phyloP scores from a whole-genome alignment of 768 basidiomycete genomes.

The Boletellus emodensis region DNA sequence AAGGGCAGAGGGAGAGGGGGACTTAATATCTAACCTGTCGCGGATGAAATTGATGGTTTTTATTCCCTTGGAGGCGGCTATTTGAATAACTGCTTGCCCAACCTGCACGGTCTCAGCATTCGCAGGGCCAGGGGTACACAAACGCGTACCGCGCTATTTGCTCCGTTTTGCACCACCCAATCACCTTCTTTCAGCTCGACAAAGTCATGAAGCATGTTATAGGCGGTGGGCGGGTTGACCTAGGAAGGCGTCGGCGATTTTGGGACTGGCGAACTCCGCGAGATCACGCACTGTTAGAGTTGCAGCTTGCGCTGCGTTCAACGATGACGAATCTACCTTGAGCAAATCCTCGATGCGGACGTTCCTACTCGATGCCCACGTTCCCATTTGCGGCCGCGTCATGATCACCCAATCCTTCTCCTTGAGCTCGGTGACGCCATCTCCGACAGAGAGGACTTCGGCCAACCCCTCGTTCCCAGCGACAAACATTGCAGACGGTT shows the following conservation, averaged over 20 bases:
- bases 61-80: slow-evolving; percentile 65
- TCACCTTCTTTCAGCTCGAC: slow-evolving; percentile 60
- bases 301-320: slow-evolving; percentile 66
- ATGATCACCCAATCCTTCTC: slow-evolving; percentile 74
- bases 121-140: not conserved
- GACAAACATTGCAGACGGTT: slow-evolving; percentile 45
- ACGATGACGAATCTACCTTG: slow-evolving; percentile 46
- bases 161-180: slow-evolving; percentile 84
- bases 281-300: slow-evolving; percentile 58
- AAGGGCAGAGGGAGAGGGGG: not conserved
- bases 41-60: slow-evolving; percentile 83
- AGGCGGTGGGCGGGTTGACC: slow-evolving; percentile 84
- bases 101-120: slow-evolving; percentile 41
- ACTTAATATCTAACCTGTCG: slow-evolving; percentile 45
- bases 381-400: slow-evolving; percentile 65
- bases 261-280: not conserved
- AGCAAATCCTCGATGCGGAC: slow-evolving; percentile 54
- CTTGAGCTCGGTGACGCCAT: slow-evolving; percentile 44
- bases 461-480: slow-evolving; percentile 79
- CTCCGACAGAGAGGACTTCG: slow-evolving; percentile 57
- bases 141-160: slow-evolving; percentile 69
- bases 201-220: slow-evolving; percentile 76
- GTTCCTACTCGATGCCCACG: slow-evolving; percentile 62
- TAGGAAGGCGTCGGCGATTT: slow-evolving; percentile 19
- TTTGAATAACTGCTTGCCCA: slow-evolving; percentile 83